These are phyloP conservation scores for Puccinia hordei DNA, from an alignment of 1,284 basidiomycete species.

Conservation along the genomic window DNA sequence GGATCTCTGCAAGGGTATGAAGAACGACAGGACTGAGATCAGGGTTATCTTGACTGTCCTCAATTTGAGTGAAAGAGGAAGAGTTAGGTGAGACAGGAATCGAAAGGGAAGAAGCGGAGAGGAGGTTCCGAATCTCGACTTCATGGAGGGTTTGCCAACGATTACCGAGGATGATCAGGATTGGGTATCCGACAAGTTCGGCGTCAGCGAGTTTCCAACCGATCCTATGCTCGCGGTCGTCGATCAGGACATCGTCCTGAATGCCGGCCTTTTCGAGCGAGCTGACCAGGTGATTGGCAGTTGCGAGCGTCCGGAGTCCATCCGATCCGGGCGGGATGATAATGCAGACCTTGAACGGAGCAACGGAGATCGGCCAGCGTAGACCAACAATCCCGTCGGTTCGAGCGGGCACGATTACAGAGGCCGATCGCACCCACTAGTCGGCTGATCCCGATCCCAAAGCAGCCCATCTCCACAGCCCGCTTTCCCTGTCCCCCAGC, in stretches of 20 bases:
- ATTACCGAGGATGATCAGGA: constrained; percentile 57
- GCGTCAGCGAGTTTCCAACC: constrained; percentile 59
- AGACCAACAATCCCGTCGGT: constrained; percentile 52
- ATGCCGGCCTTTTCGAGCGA: neutral
- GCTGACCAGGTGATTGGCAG: neutral
- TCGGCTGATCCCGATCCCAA: constrained; percentile 60
- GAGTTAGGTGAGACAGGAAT: neutral
- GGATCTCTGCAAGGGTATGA: neutral
- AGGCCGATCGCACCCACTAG: constrained; percentile 59
- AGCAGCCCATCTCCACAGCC: constrained; percentile 60
- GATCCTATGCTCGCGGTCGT: constrained; percentile 56
- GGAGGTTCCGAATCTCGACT: constrained; percentile 53
- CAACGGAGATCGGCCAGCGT: constrained; percentile 56
- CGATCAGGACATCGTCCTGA: constrained; percentile 55
- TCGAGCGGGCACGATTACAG: constrained; percentile 23
- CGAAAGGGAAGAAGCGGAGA: neutral
- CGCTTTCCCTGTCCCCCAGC: neutral
- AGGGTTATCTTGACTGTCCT: too few species aligned
- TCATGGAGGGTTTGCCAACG: constrained; percentile 53
- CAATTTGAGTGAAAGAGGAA: neutral
- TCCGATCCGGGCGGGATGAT: constrained; percentile 47
- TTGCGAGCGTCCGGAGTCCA: neutral
- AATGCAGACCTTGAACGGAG: constrained; percentile 56
- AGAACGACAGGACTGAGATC: neutral
- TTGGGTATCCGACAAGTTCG: constrained; percentile 58